Conservation (phyloP, 176 grass and related monocot genomes). For the Triticum dicoccoides region DNA sequence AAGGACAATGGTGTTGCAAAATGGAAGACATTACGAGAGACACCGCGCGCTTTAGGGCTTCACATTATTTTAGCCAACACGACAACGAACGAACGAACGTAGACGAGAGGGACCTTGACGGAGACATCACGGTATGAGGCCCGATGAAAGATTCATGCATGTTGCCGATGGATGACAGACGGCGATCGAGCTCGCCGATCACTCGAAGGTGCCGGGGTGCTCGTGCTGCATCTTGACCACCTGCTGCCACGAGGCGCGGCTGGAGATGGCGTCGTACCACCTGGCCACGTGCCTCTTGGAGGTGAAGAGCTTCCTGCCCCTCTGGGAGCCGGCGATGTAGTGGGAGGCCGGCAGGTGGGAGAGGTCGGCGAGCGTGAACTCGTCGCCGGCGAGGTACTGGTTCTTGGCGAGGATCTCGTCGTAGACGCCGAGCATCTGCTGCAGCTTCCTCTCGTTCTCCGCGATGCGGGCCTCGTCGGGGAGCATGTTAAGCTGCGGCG, state of each 20-base stretch:
- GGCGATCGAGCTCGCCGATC: not conserved
- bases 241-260: conserved; percentile 53
- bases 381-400: conserved; percentile 48
- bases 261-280: conserved; percentile 64
- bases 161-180: not conserved
- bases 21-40: conserved; percentile 4
- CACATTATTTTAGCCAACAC: conserved; percentile 37
- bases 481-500: conserved; percentile 38
- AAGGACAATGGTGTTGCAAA: not conserved
- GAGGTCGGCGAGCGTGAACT: conserved; percentile 67
- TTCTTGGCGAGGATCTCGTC: conserved; percentile 50
- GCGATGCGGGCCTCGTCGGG: conserved; percentile 49
- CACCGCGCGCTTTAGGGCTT: conserved; percentile 15
- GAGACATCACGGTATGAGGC: conserved; percentile 33
- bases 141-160: conserved; percentile 20
- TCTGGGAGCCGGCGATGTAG: conserved; percentile 52
- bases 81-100: conserved; percentile 5
- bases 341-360: conserved; percentile 79
- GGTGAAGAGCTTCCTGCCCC: conserved; percentile 65
- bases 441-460: conserved; percentile 51
- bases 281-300: conserved; percentile 66
- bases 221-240: conserved; percentile 74
- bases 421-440: conserved; percentile 49
- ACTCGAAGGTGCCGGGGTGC: conserved; percentile 60
- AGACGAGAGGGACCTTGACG: conserved; percentile 38